Conservation (phyloP, 352 stramenopile genomes). For the Aphanomyces euteiches region DNA sequence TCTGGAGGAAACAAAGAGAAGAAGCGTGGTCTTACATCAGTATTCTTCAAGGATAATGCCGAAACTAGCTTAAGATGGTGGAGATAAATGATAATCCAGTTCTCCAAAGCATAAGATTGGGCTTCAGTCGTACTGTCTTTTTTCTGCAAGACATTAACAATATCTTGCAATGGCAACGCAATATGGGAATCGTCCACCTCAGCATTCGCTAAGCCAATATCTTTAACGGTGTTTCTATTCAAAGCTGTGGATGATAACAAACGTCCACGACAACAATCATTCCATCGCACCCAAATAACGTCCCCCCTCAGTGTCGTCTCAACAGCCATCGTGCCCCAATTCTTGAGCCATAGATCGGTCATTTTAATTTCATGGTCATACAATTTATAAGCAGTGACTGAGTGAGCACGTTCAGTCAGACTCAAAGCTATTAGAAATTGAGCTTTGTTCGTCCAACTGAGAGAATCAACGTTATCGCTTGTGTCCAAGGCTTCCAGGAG, state of each 20-base stretch:
- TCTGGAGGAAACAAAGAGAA: background rate
- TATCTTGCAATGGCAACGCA: constrained; percentile 8
- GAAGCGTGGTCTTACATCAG: background rate
- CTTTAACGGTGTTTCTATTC: background rate
- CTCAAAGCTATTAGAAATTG: constrained; percentile 28
- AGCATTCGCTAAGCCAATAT: background rate
- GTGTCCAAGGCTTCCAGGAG: constrained; percentile 18
- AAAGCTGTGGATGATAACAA: background rate
- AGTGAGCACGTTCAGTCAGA: background rate
- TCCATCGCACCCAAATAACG: background rate
- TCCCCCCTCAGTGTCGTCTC: background rate
- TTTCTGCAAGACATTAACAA: constrained; percentile 2
- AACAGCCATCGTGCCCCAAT: constrained; percentile 8
- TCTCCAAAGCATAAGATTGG: background rate
- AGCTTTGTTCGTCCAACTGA: constrained; percentile 21
- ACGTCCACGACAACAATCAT: constrained; percentile 16
- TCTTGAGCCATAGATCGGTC: constrained; percentile 1
- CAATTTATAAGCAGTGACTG: constrained; percentile 17
- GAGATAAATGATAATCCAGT: constrained; percentile 21
- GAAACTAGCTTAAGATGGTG: constrained; percentile 21
- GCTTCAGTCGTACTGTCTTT: background rate
- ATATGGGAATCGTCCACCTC: background rate
- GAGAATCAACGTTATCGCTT: constrained; percentile 3
- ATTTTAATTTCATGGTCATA: constrained; percentile 27
- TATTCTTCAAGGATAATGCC: constrained; percentile 13